Base-by-base conservation (phyloP, 2,329 filamentous ascomycete species). In the Colletotrichum euphorbiae region DNA sequence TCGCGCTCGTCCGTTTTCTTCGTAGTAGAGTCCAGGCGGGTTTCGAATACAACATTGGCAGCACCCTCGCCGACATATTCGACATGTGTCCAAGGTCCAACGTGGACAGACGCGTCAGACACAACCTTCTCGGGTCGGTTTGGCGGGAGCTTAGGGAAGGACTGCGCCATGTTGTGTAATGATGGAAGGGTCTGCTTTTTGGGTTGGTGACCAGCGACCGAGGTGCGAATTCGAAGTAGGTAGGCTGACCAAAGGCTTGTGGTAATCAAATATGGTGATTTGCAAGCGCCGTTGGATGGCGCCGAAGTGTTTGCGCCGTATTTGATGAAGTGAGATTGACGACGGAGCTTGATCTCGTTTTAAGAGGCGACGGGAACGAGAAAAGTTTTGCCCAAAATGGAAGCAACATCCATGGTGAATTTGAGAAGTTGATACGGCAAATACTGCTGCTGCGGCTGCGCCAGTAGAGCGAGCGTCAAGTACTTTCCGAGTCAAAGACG, bases 31-130 rank as follows among this genome's bases (percentile, higher is more conserved):
- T 43, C 31, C 4, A 45, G 13, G 12, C 43, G 54, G 1, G 63
- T 80, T 75, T 91, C 91, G 56, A 89, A 67, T 24, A 94, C 90
- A 58, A 91, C 85, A 77, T 96, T 95, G 60, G 93, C 92, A 24
- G 91, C 90, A 24, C 92, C 93, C 77, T 96, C 92, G 28, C 84
- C 86, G 21, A 89, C 78, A 65, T 87, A 80, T 59, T 77, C 15
- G 17, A 56, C 54, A 31, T 75, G 57, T 38, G 48, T 48, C 64
- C 51, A 67, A 43, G 43, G 64, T 74, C 73, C 69, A 72, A 71
- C 59, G 61, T 66, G 40, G 17, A 13, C 17, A 54, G 50, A 31
- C 11, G 62, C 24, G n/a, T 42, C 50, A 21, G 31, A 28, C 17
- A 24, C 17, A 33, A 13, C 24, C 52, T 13, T 1, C 17, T 56